phyloP scores from a whole-genome alignment of 768 basidiomycete species.

The Heimioporus sp. region DNA sequence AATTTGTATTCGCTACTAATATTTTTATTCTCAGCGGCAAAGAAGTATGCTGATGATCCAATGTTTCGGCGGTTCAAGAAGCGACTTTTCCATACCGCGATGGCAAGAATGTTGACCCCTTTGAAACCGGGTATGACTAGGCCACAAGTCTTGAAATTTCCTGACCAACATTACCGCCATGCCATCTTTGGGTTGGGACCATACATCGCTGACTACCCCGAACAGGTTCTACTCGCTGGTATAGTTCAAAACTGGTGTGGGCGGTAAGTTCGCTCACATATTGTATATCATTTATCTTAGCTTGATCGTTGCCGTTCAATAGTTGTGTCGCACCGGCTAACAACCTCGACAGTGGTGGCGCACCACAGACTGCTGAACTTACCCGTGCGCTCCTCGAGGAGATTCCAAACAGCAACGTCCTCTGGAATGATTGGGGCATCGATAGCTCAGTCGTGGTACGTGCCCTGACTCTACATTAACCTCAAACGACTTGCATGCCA shows the following conservation, averaged over 20 bases:
- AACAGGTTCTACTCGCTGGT: conserved; percentile 34
- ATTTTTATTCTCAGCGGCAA: background rate
- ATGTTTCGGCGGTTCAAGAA: conserved; percentile 28
- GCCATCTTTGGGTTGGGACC: conserved; percentile 31
- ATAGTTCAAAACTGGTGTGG: conserved; percentile 36
- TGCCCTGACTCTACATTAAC: too few species aligned
- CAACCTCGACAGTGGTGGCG: too few species aligned
- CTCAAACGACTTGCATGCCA: too few species aligned
- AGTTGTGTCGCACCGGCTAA: too few species aligned
- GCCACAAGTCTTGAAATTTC: conserved; percentile 15
- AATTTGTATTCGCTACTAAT: too few species aligned
- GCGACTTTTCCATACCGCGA: conserved; percentile 33
- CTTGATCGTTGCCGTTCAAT: too few species aligned
- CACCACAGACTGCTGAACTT: too few species aligned
- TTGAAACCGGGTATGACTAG: conserved; percentile 24
- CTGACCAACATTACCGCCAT: background rate
- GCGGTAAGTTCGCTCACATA: background rate
- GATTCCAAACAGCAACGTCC: too few species aligned
- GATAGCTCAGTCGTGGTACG: too few species aligned
- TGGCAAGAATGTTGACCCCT: conserved; percentile 9
- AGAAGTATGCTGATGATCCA: conserved; percentile 1
- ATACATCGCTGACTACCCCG: conserved; percentile 41
- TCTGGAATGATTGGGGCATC: too few species aligned
- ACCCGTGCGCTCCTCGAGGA: too few species aligned
- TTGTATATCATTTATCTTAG: too few species aligned